Evolutionary conservation across 2,329 filamentous ascomycete species (phyloP).

Genomic region (Talaromyces sp.): DNA sequence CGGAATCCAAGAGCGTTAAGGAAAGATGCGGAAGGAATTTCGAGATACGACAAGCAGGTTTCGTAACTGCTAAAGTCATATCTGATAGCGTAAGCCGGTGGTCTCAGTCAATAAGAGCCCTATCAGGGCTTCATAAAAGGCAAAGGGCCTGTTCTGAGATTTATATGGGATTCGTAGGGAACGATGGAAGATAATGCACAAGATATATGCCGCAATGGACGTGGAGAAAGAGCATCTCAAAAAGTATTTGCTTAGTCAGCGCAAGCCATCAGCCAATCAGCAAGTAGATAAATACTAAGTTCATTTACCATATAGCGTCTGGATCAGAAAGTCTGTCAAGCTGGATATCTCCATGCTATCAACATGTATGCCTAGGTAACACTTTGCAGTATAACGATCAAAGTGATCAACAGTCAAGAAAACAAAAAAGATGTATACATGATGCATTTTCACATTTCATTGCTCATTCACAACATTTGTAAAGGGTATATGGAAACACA

Average conservation of each 20-base stretch:
- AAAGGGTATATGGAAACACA: conserved; percentile 16
- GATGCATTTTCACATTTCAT: conserved; percentile 15
- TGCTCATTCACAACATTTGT: conserved; percentile 14
- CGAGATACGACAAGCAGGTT: conserved; percentile 27
- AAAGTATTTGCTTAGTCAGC: conserved; percentile 9
- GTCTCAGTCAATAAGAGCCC: not conserved
- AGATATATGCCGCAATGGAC: not conserved
- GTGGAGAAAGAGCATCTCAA: not conserved
- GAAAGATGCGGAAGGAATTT: conserved; percentile 25
- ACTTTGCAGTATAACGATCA: not conserved
- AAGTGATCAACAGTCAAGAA: not conserved
- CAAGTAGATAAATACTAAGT: not conserved
- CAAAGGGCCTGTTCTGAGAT: not conserved
- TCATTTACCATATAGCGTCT: too few species aligned
- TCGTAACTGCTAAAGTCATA: conserved; percentile 27
- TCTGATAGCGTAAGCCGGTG: conserved; percentile 10
- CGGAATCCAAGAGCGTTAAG: conserved; percentile 26
- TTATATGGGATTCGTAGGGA: not conserved
- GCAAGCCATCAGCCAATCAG: not conserved
- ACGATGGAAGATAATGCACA: not conserved
- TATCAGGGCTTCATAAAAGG: conserved; percentile 7
- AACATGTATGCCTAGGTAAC: not conserved
- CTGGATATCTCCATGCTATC: not conserved
- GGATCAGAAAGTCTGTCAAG: not conserved
- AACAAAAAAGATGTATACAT: conserved; percentile 9